These are phyloP conservation scores for Arachis monticola DNA, from an alignment of 331 rosid species.

Conservation along the genomic window DNA sequence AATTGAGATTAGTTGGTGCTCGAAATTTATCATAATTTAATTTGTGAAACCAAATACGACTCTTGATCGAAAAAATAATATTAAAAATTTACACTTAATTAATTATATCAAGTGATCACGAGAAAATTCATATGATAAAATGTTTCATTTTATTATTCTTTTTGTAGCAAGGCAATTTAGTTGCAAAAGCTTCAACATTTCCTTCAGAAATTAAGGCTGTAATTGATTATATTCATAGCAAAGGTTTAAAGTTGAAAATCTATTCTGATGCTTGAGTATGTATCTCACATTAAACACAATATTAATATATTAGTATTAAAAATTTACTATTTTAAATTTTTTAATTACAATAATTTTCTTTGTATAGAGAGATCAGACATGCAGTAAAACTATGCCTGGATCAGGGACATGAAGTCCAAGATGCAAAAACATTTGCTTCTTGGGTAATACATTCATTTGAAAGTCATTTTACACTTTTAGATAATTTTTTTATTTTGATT, in stretches of 20 bases:
- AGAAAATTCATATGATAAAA: no score
- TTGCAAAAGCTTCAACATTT: conserved; percentile 63
- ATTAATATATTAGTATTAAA: no score
- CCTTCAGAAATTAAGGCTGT: conserved; percentile 81
- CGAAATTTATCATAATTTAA: no score
- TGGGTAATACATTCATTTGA: conserved; percentile 58
- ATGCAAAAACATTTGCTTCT: conserved; percentile 78
- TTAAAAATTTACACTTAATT: no score
- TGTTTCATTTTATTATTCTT: no score
- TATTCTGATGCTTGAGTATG: conserved; percentile 84
- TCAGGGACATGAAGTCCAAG: conserved; percentile 78
- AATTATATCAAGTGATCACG: no score
- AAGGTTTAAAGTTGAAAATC: conserved; percentile 74
- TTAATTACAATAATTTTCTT: background rate
- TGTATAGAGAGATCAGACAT: conserved; percentile 59
- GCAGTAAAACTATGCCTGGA: conserved; percentile 78
- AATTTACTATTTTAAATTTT: no score
- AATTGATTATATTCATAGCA: conserved; percentile 74
- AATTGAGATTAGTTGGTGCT: no score
- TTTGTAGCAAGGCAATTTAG: conserved; percentile 64
- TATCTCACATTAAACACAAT: background rate
- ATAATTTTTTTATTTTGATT: background rate
- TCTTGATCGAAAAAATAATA: no score
- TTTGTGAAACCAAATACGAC: no score
- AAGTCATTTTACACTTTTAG: background rate